A percentile compares a stretch with the other conserved stretches of the same genome.
Evolutionary conservation across 2,329 filamentous ascomycete species (phyloP).

Genomic region (Pseudogymnoascus sp.): DNA sequence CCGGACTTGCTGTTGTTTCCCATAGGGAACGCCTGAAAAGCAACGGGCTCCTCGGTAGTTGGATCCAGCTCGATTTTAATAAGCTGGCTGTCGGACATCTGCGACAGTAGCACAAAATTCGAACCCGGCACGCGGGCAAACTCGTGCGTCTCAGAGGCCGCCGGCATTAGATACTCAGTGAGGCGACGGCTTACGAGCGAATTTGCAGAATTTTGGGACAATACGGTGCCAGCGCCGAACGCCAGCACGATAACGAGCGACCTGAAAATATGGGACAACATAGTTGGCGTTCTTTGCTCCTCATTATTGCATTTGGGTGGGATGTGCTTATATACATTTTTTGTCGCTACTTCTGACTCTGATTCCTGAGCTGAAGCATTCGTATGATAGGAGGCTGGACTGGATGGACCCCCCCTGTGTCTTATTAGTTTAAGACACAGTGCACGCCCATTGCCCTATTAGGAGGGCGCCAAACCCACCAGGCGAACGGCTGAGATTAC

Average conservation of each 20-base stretch:
- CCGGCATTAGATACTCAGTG: constrained; percentile 9
- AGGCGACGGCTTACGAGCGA: constrained; percentile 9
- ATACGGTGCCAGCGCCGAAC: not conserved
- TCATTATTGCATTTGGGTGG: not conserved
- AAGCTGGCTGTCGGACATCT: constrained; percentile 9
- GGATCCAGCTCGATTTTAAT: constrained; percentile 10
- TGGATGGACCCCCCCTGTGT: not conserved
- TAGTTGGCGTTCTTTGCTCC: not conserved
- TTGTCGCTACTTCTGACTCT: not conserved
- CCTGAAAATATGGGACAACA: not conserved
- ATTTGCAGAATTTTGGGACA: not conserved
- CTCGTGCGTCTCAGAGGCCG: constrained; percentile 3
- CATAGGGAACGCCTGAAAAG: constrained; percentile 7
- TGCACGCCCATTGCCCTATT: not conserved
- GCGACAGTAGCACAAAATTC: constrained; percentile 9
- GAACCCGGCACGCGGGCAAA: constrained; percentile 7
- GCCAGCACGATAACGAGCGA: constrained; percentile 6
- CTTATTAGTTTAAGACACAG: not conserved
- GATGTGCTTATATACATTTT: not conserved
- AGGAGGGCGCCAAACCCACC: not conserved
- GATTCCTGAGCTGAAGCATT: not conserved
- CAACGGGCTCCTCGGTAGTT: constrained; percentile 7
- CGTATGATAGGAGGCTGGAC: not conserved
- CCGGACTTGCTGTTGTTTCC: not conserved
- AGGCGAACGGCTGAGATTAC: not conserved